Percentiles rank a stretch among this genome's conserved stretches.
Conservation (phyloP, 2,329 filamentous ascomycete species). For the Curvularia sp. region DNA sequence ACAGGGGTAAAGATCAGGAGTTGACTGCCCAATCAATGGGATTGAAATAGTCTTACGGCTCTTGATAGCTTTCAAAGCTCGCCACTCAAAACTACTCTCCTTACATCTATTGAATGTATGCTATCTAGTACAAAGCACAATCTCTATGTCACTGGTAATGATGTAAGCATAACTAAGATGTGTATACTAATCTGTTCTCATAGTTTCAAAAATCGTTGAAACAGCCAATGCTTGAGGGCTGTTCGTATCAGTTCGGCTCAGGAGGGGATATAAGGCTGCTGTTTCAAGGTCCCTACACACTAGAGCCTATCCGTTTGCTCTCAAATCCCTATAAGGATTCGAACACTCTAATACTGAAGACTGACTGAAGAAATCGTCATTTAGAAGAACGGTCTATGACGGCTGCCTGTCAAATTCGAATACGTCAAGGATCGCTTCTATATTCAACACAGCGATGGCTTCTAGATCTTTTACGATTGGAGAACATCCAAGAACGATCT, state of each 20-base stretch:
- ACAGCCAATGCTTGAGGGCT: not conserved
- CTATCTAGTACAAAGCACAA: not conserved
- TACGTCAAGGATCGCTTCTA: not conserved
- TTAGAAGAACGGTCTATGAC: not conserved
- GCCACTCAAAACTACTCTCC: not conserved
- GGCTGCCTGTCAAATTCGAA: not conserved
- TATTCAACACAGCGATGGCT: not conserved
- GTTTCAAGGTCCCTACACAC: not conserved
- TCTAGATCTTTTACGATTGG: not conserved
- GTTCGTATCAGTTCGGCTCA: not conserved
- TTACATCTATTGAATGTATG: not conserved
- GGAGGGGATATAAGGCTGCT: not conserved
- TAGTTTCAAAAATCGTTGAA: no score
- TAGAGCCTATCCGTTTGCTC: not conserved
- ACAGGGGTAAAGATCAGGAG: no score
- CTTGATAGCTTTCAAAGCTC: not conserved
- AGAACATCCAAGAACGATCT: not conserved
- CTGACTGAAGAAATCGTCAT: not conserved
- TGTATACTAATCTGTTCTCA: no score
- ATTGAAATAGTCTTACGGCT: not conserved
- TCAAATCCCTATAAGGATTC: not conserved
- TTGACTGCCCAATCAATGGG: not conserved
- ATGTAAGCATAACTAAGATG: no score
- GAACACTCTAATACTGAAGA: not conserved
- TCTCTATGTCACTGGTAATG: no score